These are phyloP conservation scores for Herpetospermum pedunculosum DNA, from an alignment of 306 rosid genomes.

Conservation along the genomic window DNA sequence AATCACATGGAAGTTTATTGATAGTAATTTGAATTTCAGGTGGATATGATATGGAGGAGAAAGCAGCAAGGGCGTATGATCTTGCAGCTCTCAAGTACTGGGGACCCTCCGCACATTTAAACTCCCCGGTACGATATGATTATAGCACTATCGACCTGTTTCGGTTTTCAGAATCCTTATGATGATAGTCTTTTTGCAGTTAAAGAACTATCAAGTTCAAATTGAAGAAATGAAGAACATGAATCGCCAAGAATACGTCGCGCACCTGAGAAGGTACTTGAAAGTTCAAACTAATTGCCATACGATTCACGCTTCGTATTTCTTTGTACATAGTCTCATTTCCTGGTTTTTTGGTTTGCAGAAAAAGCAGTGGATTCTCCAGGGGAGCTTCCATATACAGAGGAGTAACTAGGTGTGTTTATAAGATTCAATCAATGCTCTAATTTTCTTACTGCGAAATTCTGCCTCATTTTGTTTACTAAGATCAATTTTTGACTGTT, in stretches of 20 bases:
- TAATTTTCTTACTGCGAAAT: background rate
- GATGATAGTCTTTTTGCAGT: constrained; percentile 22
- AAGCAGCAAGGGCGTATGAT: constrained; percentile 98
- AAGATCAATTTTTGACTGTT: background rate
- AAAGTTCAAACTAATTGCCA: background rate
- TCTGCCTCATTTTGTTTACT: background rate
- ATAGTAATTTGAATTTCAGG: constrained; percentile 30
- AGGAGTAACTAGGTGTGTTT: constrained; percentile 81
- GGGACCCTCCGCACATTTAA: constrained; percentile 90
- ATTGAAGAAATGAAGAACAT: constrained; percentile 93
- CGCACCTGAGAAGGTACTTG: constrained; percentile 77
- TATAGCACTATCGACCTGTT: background rate
- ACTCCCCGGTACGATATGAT: constrained; percentile 49
- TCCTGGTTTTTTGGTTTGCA: constrained; percentile 19
- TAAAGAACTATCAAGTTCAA: constrained; percentile 54
- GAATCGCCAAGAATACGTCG: constrained; percentile 92
- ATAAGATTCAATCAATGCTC: background rate
- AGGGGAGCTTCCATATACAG: constrained; percentile 95
- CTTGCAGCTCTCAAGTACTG: constrained; percentile 95
- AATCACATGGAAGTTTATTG: background rate
- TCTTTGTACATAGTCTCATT: background rate
- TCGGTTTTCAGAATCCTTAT: background rate
- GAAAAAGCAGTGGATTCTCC: constrained; percentile 97
- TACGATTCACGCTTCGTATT: background rate
- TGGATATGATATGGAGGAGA: constrained; percentile 99